Conservation (phyloP, 1,284 basidiomycete species). For the Pisolithus thermaeus region DNA sequence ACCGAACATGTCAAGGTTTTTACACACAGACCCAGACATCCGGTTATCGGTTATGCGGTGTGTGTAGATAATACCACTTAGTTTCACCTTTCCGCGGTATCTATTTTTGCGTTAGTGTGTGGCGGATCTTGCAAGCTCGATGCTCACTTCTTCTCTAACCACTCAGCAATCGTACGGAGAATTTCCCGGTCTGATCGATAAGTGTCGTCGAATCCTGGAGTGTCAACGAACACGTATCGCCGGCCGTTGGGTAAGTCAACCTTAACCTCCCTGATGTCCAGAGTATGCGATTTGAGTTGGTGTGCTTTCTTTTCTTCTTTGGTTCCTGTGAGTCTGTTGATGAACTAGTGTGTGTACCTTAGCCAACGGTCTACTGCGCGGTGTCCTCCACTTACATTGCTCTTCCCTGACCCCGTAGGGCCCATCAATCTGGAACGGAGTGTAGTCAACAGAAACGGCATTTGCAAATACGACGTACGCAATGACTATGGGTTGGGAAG, state of each 20-base stretch:
- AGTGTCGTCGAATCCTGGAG: conserved; percentile 24
- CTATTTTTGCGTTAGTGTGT: no score
- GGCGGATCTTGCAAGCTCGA: not conserved
- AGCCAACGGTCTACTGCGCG: not conserved
- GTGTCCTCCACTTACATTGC: conserved; percentile 11
- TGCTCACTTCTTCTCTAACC: conserved; percentile 19
- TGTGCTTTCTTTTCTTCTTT: not conserved
- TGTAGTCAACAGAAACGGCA: not conserved
- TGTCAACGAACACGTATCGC: conserved; percentile 21
- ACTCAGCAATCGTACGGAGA: conserved; percentile 21
- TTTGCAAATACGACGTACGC: not conserved
- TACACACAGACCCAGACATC: no score
- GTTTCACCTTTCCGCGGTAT: no score
- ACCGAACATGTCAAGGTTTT: no score
- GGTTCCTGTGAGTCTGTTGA: conserved; percentile 11
- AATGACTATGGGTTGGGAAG: not conserved
- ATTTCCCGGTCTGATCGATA: conserved; percentile 20
- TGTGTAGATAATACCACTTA: no score
- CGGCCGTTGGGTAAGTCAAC: not conserved
- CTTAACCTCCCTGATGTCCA: conserved; percentile 6
- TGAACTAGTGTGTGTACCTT: conserved; percentile 9
- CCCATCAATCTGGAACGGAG: conserved; percentile 14
- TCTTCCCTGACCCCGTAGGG: conserved; percentile 19
- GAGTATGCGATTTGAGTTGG: conserved; percentile 12
- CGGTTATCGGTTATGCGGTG: no score